These are phyloP conservation scores for Anthostomella pinea DNA, from an alignment of 2,329 filamentous ascomycete species.

Conservation along the genomic window DNA sequence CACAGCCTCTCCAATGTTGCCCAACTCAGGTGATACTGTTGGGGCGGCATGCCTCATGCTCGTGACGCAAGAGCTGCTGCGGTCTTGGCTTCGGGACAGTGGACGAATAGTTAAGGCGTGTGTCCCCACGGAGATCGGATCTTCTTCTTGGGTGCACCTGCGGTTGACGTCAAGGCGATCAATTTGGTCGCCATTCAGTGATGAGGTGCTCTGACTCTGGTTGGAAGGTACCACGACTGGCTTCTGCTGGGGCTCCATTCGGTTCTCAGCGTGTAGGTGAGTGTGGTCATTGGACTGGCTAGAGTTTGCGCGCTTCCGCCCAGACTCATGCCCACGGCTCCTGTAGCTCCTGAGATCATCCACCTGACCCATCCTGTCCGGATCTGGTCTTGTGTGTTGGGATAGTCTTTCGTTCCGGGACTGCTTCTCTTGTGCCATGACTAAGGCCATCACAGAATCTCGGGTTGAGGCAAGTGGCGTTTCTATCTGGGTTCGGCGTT, in stretches of 20 bases:
- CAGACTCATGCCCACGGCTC: constrained; percentile 5
- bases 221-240: neutral
- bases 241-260: constrained; percentile 8
- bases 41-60: constrained; percentile 11
- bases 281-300: constrained; percentile 13
- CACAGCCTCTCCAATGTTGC: constrained; percentile 16
- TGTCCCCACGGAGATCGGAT: constrained; percentile 22
- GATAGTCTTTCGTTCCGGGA: constrained; percentile 15
- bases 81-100: constrained; percentile 17
- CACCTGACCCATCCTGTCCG: neutral
- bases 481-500: constrained; percentile 16
- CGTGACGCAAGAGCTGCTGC: constrained; percentile 4
- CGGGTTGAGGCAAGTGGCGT: constrained; percentile 8
- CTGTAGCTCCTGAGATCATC: constrained; percentile 2
- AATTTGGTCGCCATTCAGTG: constrained; percentile 2
- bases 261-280: constrained; percentile 11
- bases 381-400: constrained; percentile 9
- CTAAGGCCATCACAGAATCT: constrained; percentile 19
- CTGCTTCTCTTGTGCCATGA: constrained; percentile 21
- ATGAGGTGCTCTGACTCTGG: constrained; percentile 4
- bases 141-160: constrained; percentile 18
- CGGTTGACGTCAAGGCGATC: constrained; percentile 5
- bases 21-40: constrained; percentile 13
- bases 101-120: constrained; percentile 26
- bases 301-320: constrained; percentile 5